Conservation (phyloP, 2,329 filamentous ascomycete species). For the Calonectria crousiana region DNA sequence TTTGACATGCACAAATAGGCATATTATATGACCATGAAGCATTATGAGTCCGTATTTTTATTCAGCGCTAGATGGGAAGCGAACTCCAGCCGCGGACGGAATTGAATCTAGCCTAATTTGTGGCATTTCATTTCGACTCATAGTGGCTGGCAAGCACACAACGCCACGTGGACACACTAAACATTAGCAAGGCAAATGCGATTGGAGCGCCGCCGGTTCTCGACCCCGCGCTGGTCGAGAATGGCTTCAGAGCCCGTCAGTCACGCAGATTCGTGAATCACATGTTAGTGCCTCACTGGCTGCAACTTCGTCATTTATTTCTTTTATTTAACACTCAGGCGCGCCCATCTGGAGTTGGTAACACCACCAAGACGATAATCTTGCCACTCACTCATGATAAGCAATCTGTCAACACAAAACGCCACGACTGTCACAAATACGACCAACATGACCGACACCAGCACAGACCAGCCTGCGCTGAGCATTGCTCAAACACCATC, state of each 20-base stretch:
- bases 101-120: background rate
- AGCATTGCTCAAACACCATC: conserved; percentile 27
- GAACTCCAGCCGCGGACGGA: background rate
- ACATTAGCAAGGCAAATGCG: background rate
- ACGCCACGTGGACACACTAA: background rate
- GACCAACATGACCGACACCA: background rate
- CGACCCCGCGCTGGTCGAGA: background rate
- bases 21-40: background rate
- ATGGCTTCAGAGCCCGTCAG: background rate
- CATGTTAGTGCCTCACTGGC: background rate
- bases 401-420: background rate
- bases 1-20: background rate
- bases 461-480: background rate
- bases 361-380: background rate
- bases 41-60: background rate
- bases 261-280: background rate
- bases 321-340: background rate
- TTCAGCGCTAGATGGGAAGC: background rate
- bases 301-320: background rate
- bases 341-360: background rate
- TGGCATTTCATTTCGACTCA: background rate
- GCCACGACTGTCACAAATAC: background rate
- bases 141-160: background rate
- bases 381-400: background rate
- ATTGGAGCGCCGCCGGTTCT: background rate